Conservation (phyloP, 305 asterid genomes). For the Fraxinus paxiana region DNA sequence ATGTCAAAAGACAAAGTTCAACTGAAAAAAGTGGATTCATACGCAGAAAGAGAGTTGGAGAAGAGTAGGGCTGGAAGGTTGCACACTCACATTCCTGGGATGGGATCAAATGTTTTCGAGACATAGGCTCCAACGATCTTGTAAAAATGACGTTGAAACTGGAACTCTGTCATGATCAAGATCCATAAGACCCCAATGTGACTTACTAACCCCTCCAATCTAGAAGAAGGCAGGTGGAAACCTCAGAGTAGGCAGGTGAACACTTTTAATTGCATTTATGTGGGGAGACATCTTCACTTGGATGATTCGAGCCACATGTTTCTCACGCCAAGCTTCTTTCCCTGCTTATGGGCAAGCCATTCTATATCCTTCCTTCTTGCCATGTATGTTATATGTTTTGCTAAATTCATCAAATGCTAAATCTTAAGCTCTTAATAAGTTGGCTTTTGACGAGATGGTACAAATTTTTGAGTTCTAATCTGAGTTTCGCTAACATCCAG, state of each 20-base stretch:
- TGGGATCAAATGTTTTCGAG: slow-evolving; percentile 54
- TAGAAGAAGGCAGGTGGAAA: slow-evolving; percentile 67
- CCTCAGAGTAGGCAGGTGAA: slow-evolving; percentile 58
- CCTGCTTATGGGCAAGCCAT: slow-evolving; percentile 65
- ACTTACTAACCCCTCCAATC: slow-evolving; percentile 47
- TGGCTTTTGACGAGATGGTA: background rate
- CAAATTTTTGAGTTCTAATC: background rate
- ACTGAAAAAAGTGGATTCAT: slow-evolving; percentile 49
- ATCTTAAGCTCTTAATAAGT: background rate
- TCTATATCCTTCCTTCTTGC: background rate
- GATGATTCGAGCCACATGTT: slow-evolving; percentile 70
- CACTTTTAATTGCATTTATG: slow-evolving; percentile 44
- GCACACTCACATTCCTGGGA: slow-evolving; percentile 55
- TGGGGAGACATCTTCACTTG: slow-evolving; percentile 70
- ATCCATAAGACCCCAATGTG: slow-evolving; percentile 54
- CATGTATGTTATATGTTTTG: background rate
- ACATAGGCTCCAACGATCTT: slow-evolving; percentile 51
- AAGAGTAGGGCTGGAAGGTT: slow-evolving; percentile 50
- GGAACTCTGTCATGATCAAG: slow-evolving; percentile 72
- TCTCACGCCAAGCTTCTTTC: slow-evolving; percentile 70
- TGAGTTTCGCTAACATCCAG: slow-evolving; percentile 30
- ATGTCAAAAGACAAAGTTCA: slow-evolving; percentile 39
- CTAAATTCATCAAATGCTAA: background rate
- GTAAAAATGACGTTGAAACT: slow-evolving; percentile 73
- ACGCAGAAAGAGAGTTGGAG: slow-evolving; percentile 62